Evolutionary conservation across 1,139 yeast species (phyloP).

Genomic region (Kodamaea alishanica): DNA sequence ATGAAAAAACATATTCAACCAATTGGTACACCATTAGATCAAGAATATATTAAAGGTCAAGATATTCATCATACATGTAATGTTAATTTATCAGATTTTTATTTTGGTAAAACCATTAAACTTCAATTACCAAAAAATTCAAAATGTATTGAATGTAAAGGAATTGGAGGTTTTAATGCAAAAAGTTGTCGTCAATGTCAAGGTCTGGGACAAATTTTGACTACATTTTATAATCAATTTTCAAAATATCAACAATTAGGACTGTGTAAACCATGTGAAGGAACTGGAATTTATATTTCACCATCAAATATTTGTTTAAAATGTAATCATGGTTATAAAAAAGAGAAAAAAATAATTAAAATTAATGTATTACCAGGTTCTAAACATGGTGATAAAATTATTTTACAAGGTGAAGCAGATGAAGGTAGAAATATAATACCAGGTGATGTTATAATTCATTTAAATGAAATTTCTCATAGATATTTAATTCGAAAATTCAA

Average conservation of each 20-base stretch:
- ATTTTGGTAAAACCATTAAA: constrained; percentile 45
- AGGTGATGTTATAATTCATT: constrained; percentile 59
- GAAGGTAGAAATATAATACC: constrained; percentile 58
- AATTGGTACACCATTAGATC: constrained; percentile 10
- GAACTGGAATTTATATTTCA: constrained; percentile 33
- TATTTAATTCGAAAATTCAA: constrained; percentile 47
- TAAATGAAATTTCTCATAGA: constrained; percentile 33
- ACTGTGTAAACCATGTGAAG: constrained; percentile 34
- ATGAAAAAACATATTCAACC: constrained; percentile 15
- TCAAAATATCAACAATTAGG: constrained; percentile 35
- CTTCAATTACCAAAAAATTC: constrained; percentile 42
- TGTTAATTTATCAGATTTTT: constrained; percentile 46
- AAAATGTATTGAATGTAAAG: constrained; percentile 41
- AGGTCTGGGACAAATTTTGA: constrained; percentile 37
- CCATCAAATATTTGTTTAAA: constrained; percentile 30
- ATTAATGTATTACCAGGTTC: constrained; percentile 54
- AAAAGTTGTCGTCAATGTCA: constrained; percentile 32
- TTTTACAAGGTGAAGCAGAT: constrained; percentile 58
- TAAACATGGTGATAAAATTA: constrained; percentile 46
- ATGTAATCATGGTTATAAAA: constrained; percentile 38
- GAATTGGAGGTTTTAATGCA: constrained; percentile 41
- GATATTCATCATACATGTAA: constrained; percentile 45
- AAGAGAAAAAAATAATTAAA: constrained; percentile 49
- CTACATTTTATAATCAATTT: constrained; percentile 31
- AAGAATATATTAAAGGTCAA: constrained; percentile 29